Evolutionary conservation across 768 basidiomycete species (phyloP), one percentile per base, ranked within the genome.

Genomic region (Leucosporidium scottii): DNA sequence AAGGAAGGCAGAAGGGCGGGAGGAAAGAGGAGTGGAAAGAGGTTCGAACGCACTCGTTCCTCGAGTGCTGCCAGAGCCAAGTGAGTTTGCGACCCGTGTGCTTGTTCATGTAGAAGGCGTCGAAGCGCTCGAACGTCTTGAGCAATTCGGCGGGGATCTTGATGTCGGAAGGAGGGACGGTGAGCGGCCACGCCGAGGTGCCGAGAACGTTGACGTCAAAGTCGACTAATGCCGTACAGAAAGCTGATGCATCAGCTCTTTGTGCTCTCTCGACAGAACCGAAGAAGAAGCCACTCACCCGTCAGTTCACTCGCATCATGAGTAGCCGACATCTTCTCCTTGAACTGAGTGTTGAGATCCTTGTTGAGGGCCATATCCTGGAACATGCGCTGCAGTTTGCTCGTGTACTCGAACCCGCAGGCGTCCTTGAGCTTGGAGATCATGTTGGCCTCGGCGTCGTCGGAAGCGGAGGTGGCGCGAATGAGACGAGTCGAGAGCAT

Each of bases 51-150:
- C 30, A 72, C 71, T 99, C 96, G 80, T 93, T 93, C 82, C 94
- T 94, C 64, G 87, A 92, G 78, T 93, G 91, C 76, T 97, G 94
- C 96, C 96, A 99, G 15, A 98, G 81, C 94, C 94, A 99, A 0
- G 91, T 93, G 53, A 99, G 83, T 77, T 94, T 94, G 68, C 94
- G 88, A 20, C 93, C 94, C 76, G 88, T 90, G 78, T 94, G 91
- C 78, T 93, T 92, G 76, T 86, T 86, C 76, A 90, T 89, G 78
- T 98, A 97, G 81, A 92, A 98, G 68, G 86, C 85, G 70, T 86
- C 85, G 83, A 98, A 99, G 54, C 91, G 85, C 66, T 93, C 88
- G 77, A 93, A 92, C 12, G 89, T 91, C 27, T 89, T 83, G 25
- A 86, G 81, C 67, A 99, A 87, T 78, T 98, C 93, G 5, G 84